Base-by-base conservation (phyloP, 331 rosid genomes). In the Malus hybrid region DNA sequence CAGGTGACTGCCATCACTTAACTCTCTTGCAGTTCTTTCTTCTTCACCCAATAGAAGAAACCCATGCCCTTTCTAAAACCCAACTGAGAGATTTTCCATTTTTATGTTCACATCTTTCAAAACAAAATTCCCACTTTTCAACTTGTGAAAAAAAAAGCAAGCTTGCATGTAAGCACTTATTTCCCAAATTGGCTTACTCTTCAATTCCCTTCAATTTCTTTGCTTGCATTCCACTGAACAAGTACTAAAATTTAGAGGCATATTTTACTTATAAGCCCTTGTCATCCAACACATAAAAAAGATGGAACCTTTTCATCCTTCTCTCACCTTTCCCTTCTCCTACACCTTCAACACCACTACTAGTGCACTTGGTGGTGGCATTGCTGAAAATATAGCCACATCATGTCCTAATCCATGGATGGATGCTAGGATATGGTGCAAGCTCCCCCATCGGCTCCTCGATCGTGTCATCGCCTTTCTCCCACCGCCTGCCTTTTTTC, bases 341-440 rank as follows among this genome's bases (percentile, higher is more conserved):
- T 60, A 69, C 55, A 60, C 27, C 39, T 77, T 69, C 55, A 31
- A 7, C 22, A 36, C 69, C n/a, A 75, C 74, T 62, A 73, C 63
- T 34, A 61, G 34, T 55, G 74, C 69, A 27, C 80, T 55, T 61
- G 73, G 62, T 65, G 70, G 54, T 10, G 64, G 56, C 7, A 68
- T 65, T 20, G 36, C 76, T 13, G 48, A 42, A 31, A 52, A 18
- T 29, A 75, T 22, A 74, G 55, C 65, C 28, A 34, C 70, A 10
- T 74, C 62, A 8, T 74, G 31, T 80, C 57, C 69, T 10, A 83
- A 74, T 54, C 85, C 86, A 15, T 86, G 85, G 85, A 92, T 95
- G 99, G 96, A 95, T 72, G 68, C 80, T 77, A 92, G 93, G 65
- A 90, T 95, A 69, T 95, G 99, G 99, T 87, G 93, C 33, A 88